These are phyloP conservation scores for Cladobotryum mycophilum DNA, from an alignment of 2,329 filamentous ascomycete species.

Conservation along the genomic window DNA sequence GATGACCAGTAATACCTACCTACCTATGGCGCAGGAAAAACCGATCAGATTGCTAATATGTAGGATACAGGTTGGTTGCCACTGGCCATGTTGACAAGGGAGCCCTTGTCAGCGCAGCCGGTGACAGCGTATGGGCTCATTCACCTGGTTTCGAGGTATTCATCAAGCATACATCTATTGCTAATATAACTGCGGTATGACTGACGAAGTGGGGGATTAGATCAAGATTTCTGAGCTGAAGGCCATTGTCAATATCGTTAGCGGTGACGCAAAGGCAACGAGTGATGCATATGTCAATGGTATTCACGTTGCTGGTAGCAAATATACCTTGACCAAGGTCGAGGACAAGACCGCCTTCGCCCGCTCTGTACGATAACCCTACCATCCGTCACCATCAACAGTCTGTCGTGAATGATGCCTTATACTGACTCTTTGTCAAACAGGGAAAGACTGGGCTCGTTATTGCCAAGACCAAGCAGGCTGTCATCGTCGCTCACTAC, in stretches of 20 bases:
- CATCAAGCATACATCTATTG: slow-evolving; percentile 10
- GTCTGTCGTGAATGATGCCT: background rate
- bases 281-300: slow-evolving; percentile 67
- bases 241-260: slow-evolving; percentile 48
- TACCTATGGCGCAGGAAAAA: background rate
- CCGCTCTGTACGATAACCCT: slow-evolving; percentile 60
- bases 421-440: slow-evolving; percentile 4
- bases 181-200: too few species aligned
- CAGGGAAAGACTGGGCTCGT: slow-evolving; percentile 72
- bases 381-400: background rate
- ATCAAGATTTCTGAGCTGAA: slow-evolving; percentile 51
- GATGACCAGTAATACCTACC: slow-evolving; percentile 40
- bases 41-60: slow-evolving; percentile 14
- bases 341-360: slow-evolving; percentile 78
- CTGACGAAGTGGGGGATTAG: slow-evolving; percentile 16
- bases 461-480: slow-evolving; percentile 81
- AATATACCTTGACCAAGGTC: slow-evolving; percentile 70
- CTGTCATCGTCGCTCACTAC: slow-evolving; percentile 86
- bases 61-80: slow-evolving; percentile 62
- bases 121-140: slow-evolving; percentile 73
- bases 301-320: slow-evolving; percentile 67
- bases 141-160: slow-evolving; percentile 67
- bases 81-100: slow-evolving; percentile 75
- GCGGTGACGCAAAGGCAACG: slow-evolving; percentile 38
- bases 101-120: slow-evolving; percentile 74